Percentiles rank a stretch among this genome's conserved stretches.
These are phyloP conservation scores for Macrophomina phaseolina DNA, from an alignment of 2,329 filamentous ascomycete species.

Conservation along the genomic window DNA sequence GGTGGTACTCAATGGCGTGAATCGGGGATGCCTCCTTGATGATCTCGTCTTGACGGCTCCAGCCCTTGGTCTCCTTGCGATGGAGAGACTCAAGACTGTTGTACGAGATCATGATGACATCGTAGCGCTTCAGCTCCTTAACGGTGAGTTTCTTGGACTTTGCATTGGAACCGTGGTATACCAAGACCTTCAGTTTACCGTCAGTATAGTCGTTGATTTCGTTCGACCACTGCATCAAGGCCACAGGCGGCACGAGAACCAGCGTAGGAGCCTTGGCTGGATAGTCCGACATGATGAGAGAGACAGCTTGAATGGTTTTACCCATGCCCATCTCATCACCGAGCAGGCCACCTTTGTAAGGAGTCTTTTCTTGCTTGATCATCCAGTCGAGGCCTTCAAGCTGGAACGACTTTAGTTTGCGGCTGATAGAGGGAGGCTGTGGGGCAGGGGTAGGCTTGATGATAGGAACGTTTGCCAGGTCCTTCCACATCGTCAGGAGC, in stretches of 20 bases:
- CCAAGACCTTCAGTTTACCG: slow-evolving; percentile 85
- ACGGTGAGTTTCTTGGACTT: slow-evolving; percentile 79
- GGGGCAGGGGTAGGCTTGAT: slow-evolving; percentile 68
- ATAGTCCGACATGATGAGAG: slow-evolving; percentile 96
- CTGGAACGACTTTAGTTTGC: slow-evolving; percentile 90
- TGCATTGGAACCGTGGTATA: slow-evolving; percentile 85
- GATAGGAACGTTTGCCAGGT: slow-evolving; percentile 70
- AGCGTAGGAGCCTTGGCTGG: slow-evolving; percentile 82
- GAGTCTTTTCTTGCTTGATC: slow-evolving; percentile 81
- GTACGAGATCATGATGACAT: slow-evolving; percentile 98
- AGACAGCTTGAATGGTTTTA: slow-evolving; percentile 98
- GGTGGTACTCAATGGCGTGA: slow-evolving; percentile 85
- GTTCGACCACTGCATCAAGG: slow-evolving; percentile 88
- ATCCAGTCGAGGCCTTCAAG: slow-evolving; percentile 95
- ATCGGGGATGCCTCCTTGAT: slow-evolving; percentile 79
- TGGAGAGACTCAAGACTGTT: slow-evolving; percentile 88
- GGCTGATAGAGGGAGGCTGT: slow-evolving; percentile 79
- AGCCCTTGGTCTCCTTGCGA: slow-evolving; percentile 90
- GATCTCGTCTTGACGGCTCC: slow-evolving; percentile 77
- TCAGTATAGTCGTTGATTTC: slow-evolving; percentile 73
- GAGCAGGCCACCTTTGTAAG: slow-evolving; percentile 87
- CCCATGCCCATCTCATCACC: slow-evolving; percentile 99
- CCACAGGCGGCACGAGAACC: slow-evolving; percentile 90
- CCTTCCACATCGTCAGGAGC: slow-evolving; percentile 83
- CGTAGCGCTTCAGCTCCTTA: slow-evolving; percentile 78